Conservation (phyloP, 768 basidiomycete genomes). For the Trametes cingulata region DNA sequence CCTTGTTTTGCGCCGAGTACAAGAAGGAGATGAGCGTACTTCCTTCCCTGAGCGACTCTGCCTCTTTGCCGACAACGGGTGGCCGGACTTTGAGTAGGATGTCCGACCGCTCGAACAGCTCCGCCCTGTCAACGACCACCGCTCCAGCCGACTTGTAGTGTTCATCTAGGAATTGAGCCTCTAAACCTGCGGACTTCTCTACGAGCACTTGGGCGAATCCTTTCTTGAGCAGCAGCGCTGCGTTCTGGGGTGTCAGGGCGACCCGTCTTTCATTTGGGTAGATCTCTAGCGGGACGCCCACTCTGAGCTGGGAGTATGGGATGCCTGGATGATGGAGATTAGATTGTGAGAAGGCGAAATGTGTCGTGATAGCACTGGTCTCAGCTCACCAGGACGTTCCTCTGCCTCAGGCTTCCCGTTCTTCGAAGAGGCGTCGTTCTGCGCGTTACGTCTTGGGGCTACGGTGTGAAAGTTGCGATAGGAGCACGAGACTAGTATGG, state of each 20-base stretch:
- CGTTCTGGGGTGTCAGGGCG: conserved; percentile 79
- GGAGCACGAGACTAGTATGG: conserved; percentile 16
- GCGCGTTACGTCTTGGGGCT: conserved; percentile 9
- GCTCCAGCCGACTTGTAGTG: conserved; percentile 81
- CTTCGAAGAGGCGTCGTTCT: conserved; percentile 6
- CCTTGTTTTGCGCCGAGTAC: conserved; percentile 81
- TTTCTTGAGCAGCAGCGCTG: conserved; percentile 74
- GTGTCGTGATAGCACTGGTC: background rate
- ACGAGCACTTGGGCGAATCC: conserved; percentile 75
- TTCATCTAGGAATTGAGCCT: conserved; percentile 80
- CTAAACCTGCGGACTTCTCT: conserved; percentile 67
- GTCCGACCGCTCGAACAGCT: conserved; percentile 68
- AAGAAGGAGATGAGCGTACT: conserved; percentile 83
- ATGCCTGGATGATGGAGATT: conserved; percentile 35
- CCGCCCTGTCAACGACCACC: conserved; percentile 68
- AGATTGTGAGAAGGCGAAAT: conserved; percentile 10
- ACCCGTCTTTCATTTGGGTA: conserved; percentile 81
- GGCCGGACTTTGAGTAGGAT: conserved; percentile 87
- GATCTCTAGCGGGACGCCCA: conserved; percentile 78
- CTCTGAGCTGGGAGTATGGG: conserved; percentile 70
- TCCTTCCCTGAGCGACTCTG: conserved; percentile 62
- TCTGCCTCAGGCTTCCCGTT: background rate
- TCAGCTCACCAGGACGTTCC: conserved; percentile 15
- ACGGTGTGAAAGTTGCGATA: conserved; percentile 18
- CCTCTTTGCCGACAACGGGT: conserved; percentile 65